Evolutionary conservation across 768 basidiomycete genomes (phyloP).

Genomic region (Leccinum uliginosum): DNA sequence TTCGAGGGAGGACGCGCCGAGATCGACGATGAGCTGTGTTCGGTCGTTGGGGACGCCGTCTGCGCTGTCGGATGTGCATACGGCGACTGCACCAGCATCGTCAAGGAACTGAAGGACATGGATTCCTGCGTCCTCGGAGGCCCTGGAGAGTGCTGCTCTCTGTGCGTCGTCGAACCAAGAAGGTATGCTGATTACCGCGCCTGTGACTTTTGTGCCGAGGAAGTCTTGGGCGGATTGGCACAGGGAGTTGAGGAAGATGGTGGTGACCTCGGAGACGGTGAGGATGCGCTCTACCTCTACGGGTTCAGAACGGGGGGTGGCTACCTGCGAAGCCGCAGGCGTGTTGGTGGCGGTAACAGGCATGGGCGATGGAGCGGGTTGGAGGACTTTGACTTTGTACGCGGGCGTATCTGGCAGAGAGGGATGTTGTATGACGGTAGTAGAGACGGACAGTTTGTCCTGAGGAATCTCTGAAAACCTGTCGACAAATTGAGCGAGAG

Average conservation of each 20-base stretch:
- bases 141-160: conserved; percentile 63
- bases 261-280: conserved; percentile 77
- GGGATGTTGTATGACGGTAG: conserved; percentile 75
- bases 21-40: conserved; percentile 76
- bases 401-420: conserved; percentile 67
- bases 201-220: conserved; percentile 71
- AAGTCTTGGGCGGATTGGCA: conserved; percentile 87
- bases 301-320: conserved; percentile 75
- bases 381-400: conserved; percentile 79
- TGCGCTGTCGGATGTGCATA: conserved; percentile 46
- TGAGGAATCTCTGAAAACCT: conserved; percentile 76
- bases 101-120: conserved; percentile 83
- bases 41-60: conserved; percentile 51
- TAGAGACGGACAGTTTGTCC: conserved; percentile 48
- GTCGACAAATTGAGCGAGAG: background rate
- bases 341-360: conserved; percentile 53
- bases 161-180: conserved; percentile 68
- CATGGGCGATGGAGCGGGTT: conserved; percentile 69
- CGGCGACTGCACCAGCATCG: conserved; percentile 71
- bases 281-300: conserved; percentile 62
- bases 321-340: conserved; percentile 60
- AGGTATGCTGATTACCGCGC: conserved; percentile 83
- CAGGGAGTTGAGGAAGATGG: conserved; percentile 82
- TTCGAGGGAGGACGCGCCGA: conserved; percentile 70
- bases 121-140: conserved; percentile 78